These are phyloP conservation scores for Ephemerocybe angulata DNA, from an alignment of 768 basidiomycete genomes.

Conservation along the genomic window DNA sequence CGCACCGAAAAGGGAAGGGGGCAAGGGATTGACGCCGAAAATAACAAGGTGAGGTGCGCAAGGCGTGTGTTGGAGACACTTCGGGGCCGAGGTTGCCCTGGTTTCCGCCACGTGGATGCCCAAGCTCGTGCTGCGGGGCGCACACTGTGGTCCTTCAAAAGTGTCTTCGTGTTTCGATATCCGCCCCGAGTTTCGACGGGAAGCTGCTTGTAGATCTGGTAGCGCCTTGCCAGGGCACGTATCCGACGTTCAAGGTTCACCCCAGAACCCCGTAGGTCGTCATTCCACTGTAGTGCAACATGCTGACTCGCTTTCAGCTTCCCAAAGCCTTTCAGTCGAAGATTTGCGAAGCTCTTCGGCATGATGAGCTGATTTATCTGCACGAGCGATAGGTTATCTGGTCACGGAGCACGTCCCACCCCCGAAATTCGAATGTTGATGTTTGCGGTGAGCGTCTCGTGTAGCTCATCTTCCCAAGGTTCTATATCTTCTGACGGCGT, in stretches of 20 bases:
- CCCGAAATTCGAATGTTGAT: background rate
- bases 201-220: conserved; percentile 31
- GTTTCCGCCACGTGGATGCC: too few species aligned
- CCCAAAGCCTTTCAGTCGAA: conserved; percentile 24
- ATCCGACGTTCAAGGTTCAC: conserved; percentile 24
- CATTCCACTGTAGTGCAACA: conserved; percentile 34
- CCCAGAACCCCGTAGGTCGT: conserved; percentile 7
- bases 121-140: conserved; percentile 27
- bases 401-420: conserved; percentile 20
- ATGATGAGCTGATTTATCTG: conserved; percentile 29
- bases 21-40: too few species aligned
- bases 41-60: too few species aligned
- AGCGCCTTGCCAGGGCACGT: conserved; percentile 26
- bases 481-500: background rate
- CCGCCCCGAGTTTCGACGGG: conserved; percentile 26
- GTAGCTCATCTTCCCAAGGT: background rate
- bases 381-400: conserved; percentile 23
- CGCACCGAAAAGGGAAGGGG: too few species aligned
- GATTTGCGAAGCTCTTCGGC: conserved; percentile 29
- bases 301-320: conserved; percentile 26
- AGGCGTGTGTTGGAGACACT: too few species aligned
- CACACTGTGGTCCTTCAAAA: conserved; percentile 22
- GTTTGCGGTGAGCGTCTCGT: background rate
- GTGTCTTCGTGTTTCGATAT: conserved; percentile 8
- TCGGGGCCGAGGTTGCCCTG: too few species aligned